Evolutionary conservation across 148 eudicot species (phyloP), one percentile per base, ranked within the genome.

Genomic region (Drosera capensis): DNA sequence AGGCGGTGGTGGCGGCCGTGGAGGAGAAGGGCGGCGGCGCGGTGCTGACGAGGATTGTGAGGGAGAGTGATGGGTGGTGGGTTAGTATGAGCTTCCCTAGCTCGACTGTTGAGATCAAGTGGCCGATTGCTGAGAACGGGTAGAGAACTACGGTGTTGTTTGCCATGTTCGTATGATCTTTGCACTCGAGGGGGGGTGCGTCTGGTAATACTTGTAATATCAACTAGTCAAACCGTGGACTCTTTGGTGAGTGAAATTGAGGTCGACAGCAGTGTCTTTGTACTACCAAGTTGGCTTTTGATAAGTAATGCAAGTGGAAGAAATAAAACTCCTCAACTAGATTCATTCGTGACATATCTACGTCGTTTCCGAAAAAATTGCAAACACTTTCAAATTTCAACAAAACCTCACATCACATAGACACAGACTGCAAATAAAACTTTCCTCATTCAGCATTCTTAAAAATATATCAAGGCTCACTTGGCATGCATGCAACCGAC

Each of bases 81-180:
- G 23, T 29, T 39, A 39, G 28, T 8, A 64, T 57, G 51, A 51
- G 49, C 47, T 57, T 56, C 1, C 45, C 68, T 9, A 64, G 54
- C 47, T 64, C 68, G 48, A 64, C 68, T 58, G 52, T 64, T 31
- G 62, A 45, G 11, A 57, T 42, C 26, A 64, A 39, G 63, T 64
- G 68, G 39, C 54, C 63, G 1, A 57, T 57, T 13, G 22, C 53
- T 12, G 55, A 54, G 18, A 40, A 57, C 13, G 63, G 68, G 38
- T 57, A 64, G 21, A 64, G 21, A 7, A 63, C 46, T 12, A 56
- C 39, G 18, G 51, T 37, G 3, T n/a, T n/a, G n/a, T 36, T 57
- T 24, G 14, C 11, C 0, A 22, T 34, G 1, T 40, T 45, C 19
- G 14, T n/a, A n/a, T n/a, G n/a, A n/a, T n/a, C n/a, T 34, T 5